These are phyloP conservation scores for Aspergillus coremiiformis DNA, from an alignment of 495 filamentous ascomycete species.

Conservation along the genomic window DNA sequence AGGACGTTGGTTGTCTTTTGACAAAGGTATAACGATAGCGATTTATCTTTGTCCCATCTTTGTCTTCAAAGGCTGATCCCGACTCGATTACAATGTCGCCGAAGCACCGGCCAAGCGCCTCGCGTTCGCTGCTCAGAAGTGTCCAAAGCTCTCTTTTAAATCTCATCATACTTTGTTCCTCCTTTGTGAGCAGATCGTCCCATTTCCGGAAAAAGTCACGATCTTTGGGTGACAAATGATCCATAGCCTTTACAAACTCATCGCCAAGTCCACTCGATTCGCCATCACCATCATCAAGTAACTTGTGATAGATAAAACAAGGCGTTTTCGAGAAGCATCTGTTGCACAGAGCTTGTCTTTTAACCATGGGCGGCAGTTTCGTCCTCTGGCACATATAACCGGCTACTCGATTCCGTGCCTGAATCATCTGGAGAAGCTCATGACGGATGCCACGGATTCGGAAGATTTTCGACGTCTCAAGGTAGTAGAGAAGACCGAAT, in stretches of 20 bases:
- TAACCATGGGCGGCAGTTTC: constrained; percentile 78
- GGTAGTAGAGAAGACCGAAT: constrained; percentile 88
- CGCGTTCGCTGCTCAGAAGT: constrained; percentile 80
- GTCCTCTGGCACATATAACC: constrained; percentile 73
- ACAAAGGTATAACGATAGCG: constrained; percentile 76
- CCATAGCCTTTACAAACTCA: constrained; percentile 67
- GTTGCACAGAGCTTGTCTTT: constrained; percentile 64
- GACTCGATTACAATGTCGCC: constrained; percentile 70
- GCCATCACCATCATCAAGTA: constrained; percentile 75
- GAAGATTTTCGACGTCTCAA: constrained; percentile 78
- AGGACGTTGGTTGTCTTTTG: constrained; percentile 50
- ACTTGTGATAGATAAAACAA: constrained; percentile 91
- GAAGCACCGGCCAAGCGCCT: constrained; percentile 75
- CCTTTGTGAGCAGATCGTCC: constrained; percentile 87
- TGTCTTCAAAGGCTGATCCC: constrained; percentile 59
- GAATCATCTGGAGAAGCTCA: constrained; percentile 90
- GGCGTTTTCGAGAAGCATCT: constrained; percentile 81
- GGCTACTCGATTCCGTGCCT: constrained; percentile 86
- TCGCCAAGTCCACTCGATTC: constrained; percentile 69
- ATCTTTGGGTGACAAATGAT: constrained; percentile 64
- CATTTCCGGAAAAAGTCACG: constrained; percentile 85
- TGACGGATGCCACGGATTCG: constrained; percentile 76
- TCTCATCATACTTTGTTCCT: constrained; percentile 80
- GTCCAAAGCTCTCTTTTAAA: constrained; percentile 90
- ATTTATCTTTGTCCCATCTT: constrained; percentile 72